Conservation (phyloP, 2,329 filamentous ascomycete species). For the Leptographium lundbergii region DNA sequence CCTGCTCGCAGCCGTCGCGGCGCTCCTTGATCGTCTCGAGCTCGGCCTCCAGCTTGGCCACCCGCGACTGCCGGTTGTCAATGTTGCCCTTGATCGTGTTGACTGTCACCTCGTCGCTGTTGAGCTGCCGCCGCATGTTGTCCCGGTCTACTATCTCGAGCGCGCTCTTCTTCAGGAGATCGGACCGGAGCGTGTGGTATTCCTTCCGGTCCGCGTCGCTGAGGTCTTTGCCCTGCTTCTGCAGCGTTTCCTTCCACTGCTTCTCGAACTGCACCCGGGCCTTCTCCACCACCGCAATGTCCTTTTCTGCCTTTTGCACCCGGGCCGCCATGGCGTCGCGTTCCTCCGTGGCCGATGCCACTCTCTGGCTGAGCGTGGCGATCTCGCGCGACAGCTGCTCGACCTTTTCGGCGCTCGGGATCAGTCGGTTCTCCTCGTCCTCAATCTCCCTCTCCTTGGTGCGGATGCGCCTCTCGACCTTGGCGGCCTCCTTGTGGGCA, state of each 20-base stretch:
- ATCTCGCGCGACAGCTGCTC: constrained; percentile 62
- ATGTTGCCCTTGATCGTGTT: constrained; percentile 83
- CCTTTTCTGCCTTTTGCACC: constrained; percentile 64
- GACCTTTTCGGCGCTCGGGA: constrained; percentile 89
- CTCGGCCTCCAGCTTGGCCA: constrained; percentile 63
- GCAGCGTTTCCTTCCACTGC: constrained; percentile 73
- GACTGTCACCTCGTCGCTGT: constrained; percentile 82
- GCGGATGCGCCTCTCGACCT: constrained; percentile 74
- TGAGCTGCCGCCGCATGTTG: constrained; percentile 76
- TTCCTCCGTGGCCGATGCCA: constrained; percentile 62
- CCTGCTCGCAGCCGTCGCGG: constrained; percentile 47
- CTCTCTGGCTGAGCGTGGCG: constrained; percentile 52
- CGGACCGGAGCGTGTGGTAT: constrained; percentile 71
- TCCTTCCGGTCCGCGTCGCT: constrained; percentile 79
- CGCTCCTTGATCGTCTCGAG: constrained; percentile 56
- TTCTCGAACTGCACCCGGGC: constrained; percentile 80
- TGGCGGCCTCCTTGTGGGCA: constrained; percentile 62
- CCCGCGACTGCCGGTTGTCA: constrained; percentile 60
- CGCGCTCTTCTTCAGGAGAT: constrained; percentile 73
- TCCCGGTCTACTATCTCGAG: constrained; percentile 72
- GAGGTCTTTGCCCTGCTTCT: constrained; percentile 75
- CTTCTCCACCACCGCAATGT: constrained; percentile 75
- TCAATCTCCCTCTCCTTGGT: constrained; percentile 78
- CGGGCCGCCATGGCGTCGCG: constrained; percentile 56
- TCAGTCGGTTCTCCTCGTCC: constrained; percentile 69